Base-by-base conservation (phyloP, 2,329 filamentous ascomycete genomes). In the Xylogone sp. region DNA sequence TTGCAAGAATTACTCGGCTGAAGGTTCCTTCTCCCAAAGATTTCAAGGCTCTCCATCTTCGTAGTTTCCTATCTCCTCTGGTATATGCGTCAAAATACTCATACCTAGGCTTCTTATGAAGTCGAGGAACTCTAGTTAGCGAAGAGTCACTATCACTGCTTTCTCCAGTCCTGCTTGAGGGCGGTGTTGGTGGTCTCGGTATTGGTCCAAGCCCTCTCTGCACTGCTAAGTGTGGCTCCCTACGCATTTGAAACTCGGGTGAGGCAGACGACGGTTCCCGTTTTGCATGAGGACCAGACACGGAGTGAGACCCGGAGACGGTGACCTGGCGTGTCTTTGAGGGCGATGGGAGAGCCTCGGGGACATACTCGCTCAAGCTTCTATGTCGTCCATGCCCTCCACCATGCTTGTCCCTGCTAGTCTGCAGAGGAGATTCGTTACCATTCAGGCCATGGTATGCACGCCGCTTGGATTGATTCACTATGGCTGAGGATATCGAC, bases 11-110 rank as follows among this genome's bases (percentile, higher is more conserved):
- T 19, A 99, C 94, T 63, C 89, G 89, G 67, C 92, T 97, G 68
- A 99, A 99, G 0, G 94, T 97, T 34, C 94, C 94, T 62, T 96
- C 90, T 4, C 94, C 94, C 5, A 99, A 79, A 57, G 86, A 75
- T 53, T 88, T 86, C 39, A 99, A 72, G 12, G 87, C 87, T 58
- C 88, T 82, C 84, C 94, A 99, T 58, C 83, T 78, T 51, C 87
- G 83, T 19, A 83, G 77, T 66, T 92, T 91, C 58, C 82, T 72
- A 53, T 90, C 83, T 46, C 79, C 75, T 29, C 87, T 77, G 2
- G 81, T 86, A 57, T 73, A 76, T 22, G 89, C 86, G 62, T 88
- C 78, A 64, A 91, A 94, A 56, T 84, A 83, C 59, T 91, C 85
- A 51, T 73, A 66, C 45, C 67, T 59, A 3, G 71, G 59, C 39